These are phyloP conservation scores for Curvularia sp. DNA, from an alignment of 2,329 filamentous ascomycete genomes.

Conservation along the genomic window DNA sequence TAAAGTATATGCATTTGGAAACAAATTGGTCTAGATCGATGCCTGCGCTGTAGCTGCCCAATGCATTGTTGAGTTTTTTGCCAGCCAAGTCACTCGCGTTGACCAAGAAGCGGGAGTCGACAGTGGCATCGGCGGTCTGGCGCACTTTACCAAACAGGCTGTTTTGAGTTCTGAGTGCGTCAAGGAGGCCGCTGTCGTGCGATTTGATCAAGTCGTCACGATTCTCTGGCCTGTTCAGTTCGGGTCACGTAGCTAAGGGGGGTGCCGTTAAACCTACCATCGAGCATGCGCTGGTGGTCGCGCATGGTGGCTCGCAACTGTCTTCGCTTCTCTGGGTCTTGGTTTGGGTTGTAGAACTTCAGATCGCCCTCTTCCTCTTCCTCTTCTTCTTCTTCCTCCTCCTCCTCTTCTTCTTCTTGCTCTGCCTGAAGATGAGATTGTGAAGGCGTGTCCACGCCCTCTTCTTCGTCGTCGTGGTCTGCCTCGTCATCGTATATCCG, in stretches of 20 bases:
- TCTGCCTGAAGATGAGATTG: conserved; percentile 10
- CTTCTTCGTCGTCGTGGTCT: conserved; percentile 26
- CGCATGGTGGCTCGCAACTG: conserved; percentile 73
- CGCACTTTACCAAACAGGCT: conserved; percentile 71
- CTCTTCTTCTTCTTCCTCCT: conserved; percentile 17
- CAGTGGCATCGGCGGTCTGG: conserved; percentile 87
- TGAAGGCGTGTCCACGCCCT: background rate
- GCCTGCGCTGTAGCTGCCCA: conserved; percentile 74
- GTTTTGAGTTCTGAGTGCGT: conserved; percentile 72
- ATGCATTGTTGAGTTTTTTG: conserved; percentile 76
- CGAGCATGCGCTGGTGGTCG: conserved; percentile 67
- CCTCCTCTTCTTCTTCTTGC: conserved; percentile 20
- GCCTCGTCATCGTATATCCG: conserved; percentile 22
- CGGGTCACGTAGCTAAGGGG: background rate
- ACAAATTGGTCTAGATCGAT: conserved; percentile 92
- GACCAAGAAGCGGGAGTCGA: conserved; percentile 87
- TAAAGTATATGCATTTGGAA: conserved; percentile 86
- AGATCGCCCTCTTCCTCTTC: conserved; percentile 24
- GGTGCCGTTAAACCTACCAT: conserved; percentile 51
- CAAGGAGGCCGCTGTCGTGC: conserved; percentile 68
- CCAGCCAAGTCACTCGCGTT: conserved; percentile 79
- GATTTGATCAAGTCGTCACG: conserved; percentile 71
- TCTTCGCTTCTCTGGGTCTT: conserved; percentile 76
- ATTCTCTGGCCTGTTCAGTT: conserved; percentile 64
- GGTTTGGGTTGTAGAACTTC: conserved; percentile 78